Conservation (phyloP, 768 basidiomycete species). For the Panus rudis region DNA sequence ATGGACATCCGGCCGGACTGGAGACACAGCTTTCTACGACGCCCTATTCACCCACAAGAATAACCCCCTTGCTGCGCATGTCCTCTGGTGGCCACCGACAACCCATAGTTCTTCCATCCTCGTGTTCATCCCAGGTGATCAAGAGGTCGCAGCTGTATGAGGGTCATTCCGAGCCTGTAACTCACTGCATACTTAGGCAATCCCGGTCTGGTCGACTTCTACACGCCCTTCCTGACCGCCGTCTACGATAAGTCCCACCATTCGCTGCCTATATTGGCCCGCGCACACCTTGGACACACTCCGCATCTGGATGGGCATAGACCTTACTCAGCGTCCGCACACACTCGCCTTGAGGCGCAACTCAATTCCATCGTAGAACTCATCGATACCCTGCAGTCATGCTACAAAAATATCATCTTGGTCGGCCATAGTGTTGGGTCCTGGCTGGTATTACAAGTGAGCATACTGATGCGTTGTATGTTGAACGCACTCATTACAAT, state of each 20-base stretch:
- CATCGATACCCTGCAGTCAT: conserved; percentile 34
- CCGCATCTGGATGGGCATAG: conserved; percentile 33
- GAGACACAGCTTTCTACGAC: not conserved
- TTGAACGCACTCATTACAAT: not conserved
- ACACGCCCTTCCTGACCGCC: conserved; percentile 52
- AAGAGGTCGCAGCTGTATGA: too few relatives aligned
- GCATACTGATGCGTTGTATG: conserved; percentile 6
- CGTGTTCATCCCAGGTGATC: too few relatives aligned
- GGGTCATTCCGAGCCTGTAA: too few relatives aligned
- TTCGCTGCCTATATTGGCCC: conserved; percentile 47
- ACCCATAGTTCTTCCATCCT: not conserved
- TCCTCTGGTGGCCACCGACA: conserved; percentile 3
- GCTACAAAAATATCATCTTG: conserved; percentile 38
- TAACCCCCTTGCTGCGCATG: not conserved
- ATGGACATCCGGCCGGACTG: not conserved
- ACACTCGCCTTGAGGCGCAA: conserved; percentile 48
- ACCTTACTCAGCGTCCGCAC: too few relatives aligned
- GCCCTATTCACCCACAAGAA: conserved; percentile 3
- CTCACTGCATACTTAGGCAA: too few relatives aligned
- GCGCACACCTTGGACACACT: conserved; percentile 61
- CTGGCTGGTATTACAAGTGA: conserved; percentile 60
- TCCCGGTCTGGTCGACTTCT: conserved; percentile 62
- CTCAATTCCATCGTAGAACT: conserved; percentile 49
- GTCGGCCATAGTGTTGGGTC: conserved; percentile 67
- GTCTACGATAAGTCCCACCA: conserved; percentile 33